Percentiles rank a stretch among this genome's conserved stretches.
Conservation (phyloP, 2,329 filamentous ascomycete species). For the Leptographium flavum region DNA sequence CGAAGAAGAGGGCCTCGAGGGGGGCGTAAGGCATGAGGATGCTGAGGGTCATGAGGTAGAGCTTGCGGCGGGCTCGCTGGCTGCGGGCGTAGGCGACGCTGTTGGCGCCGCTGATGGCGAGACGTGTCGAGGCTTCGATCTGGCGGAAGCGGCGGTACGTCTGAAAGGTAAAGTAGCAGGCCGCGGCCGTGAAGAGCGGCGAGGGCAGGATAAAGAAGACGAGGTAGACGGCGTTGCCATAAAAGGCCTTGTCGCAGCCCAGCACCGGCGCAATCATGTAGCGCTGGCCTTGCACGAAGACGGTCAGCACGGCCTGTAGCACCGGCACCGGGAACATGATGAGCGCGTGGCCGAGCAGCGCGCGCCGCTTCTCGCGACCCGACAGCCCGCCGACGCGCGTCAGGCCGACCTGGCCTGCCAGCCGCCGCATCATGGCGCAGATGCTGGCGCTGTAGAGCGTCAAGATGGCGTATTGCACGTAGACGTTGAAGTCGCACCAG, state of each 20-base stretch:
- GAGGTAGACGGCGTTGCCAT: constrained; percentile 31
- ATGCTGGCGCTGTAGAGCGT: constrained; percentile 35
- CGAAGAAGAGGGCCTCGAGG: constrained; percentile 25
- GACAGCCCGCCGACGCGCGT: constrained; percentile 25
- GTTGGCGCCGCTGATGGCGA: constrained; percentile 23
- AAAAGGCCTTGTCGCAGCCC: constrained; percentile 32
- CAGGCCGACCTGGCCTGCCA: constrained; percentile 34
- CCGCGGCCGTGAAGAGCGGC: constrained; percentile 26
- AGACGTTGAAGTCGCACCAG: constrained; percentile 37
- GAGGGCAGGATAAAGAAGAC: constrained; percentile 33
- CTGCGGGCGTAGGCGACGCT: constrained; percentile 26
- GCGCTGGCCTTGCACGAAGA: constrained; percentile 30
- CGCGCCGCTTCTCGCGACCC: constrained; percentile 24
- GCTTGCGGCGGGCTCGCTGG: constrained; percentile 32
- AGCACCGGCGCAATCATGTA: constrained; percentile 34
- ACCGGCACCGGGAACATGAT: constrained; percentile 41
- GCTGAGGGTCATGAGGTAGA: constrained; percentile 40
- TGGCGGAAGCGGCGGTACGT: constrained; percentile 32
- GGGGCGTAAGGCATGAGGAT: constrained; percentile 39
- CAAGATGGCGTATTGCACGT: constrained; percentile 20
- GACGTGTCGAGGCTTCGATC: constrained; percentile 26
- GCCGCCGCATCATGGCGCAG: constrained; percentile 39
- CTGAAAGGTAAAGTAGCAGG: constrained; percentile 30
- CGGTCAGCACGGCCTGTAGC: constrained; percentile 32
- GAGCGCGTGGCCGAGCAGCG: constrained; percentile 31